phyloP scores from a whole-genome alignment of 768 basidiomycete genomes.

The Macrolepiota fuliginosa region DNA sequence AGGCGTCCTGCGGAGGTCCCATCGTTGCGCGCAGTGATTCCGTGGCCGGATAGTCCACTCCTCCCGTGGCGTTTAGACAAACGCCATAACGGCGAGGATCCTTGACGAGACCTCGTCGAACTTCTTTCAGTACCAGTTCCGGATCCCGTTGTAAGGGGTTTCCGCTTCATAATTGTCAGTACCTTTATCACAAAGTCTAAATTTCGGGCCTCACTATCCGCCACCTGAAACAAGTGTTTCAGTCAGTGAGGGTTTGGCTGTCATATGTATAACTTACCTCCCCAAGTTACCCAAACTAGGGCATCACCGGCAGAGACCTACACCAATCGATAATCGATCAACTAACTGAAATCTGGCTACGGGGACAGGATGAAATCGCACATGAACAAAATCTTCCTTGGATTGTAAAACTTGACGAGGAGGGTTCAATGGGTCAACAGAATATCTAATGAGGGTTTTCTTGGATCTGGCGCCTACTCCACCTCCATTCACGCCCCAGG shows the following conservation, averaged over 20 bases:
- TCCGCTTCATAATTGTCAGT: constrained; percentile 11
- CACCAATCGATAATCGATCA: background rate
- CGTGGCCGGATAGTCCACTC: constrained; percentile 20
- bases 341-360: background rate
- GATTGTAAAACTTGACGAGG: constrained; percentile 21
- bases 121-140: constrained; percentile 24
- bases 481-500: constrained; percentile 33
- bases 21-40: constrained; percentile 18
- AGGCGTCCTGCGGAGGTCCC: constrained; percentile 16
- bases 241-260: background rate
- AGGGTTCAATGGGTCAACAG: constrained; percentile 18
- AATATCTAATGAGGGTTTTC: constrained; percentile 23
- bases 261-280: constrained; percentile 16
- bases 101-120: constrained; percentile 22
- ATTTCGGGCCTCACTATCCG: constrained; percentile 8
- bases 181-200: background rate
- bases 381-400: constrained; percentile 25
- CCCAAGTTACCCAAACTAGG: constrained; percentile 29
- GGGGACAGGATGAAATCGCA: constrained; percentile 1
- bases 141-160: constrained; percentile 24
- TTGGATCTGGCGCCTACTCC: constrained; percentile 23
- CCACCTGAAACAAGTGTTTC: background rate
- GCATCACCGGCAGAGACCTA: constrained; percentile 22
- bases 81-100: constrained; percentile 25
- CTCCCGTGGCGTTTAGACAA: constrained; percentile 16